Conservation (phyloP, 139 green algal genomes). For the Monoraphidium neglectum region DNA sequence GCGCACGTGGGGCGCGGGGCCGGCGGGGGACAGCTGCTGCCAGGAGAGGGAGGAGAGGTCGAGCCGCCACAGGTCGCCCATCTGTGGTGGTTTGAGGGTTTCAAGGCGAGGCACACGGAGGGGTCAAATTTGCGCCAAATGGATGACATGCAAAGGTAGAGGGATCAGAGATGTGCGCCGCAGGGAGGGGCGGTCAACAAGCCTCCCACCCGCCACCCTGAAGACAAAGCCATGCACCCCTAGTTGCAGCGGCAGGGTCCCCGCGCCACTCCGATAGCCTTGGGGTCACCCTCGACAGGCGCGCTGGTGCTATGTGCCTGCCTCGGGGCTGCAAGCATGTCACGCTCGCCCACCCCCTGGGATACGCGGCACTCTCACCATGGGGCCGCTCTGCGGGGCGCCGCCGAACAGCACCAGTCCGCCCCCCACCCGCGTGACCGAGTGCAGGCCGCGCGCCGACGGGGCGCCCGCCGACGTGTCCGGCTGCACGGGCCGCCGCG, state of each 20-base stretch:
- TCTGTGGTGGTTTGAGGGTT: constrained; percentile 5
- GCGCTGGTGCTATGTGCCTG: not conserved
- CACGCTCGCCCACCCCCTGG: not conserved
- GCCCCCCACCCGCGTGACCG: constrained; percentile 29
- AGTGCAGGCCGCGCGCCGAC: constrained; percentile 43
- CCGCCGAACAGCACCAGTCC: constrained; percentile 41
- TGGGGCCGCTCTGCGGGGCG: constrained; percentile 41
- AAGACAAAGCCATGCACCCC: too few species aligned
- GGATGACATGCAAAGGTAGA: too few species aligned
- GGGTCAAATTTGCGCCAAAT: not conserved
- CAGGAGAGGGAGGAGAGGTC: constrained; percentile 30
- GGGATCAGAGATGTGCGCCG: too few species aligned
- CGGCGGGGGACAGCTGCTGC: constrained; percentile 27
- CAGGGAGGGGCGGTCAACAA: too few species aligned
- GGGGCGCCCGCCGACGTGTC: constrained; percentile 7
- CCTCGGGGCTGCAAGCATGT: too few species aligned
- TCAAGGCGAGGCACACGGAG: not conserved
- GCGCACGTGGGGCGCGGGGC: constrained; percentile 20
- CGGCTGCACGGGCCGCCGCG: constrained; percentile 7
- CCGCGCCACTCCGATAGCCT: too few species aligned
- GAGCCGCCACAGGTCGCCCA: constrained; percentile 40
- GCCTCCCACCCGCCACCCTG: too few species aligned
- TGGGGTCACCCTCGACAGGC: too few species aligned
- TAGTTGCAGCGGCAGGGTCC: too few species aligned
- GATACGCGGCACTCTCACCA: constrained; percentile 19